Percentiles rank a stretch among this genome's conserved stretches.
Evolutionary conservation across 1,139 yeast genomes (phyloP).

Genomic region (Candida glucosophila): DNA sequence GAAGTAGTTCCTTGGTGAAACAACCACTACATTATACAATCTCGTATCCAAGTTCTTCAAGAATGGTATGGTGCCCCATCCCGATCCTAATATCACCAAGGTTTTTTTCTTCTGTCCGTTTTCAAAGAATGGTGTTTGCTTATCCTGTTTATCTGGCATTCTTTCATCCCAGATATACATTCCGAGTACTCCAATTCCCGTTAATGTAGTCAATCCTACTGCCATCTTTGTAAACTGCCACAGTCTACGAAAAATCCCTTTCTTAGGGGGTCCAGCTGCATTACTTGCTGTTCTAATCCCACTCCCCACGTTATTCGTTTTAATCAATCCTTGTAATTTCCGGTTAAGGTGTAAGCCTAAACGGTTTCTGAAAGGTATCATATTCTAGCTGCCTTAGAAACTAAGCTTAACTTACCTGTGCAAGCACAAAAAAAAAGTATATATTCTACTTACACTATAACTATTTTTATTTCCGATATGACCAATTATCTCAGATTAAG

Average conservation of each 20-base stretch:
- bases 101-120: constrained; percentile 79
- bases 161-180: constrained; percentile 55
- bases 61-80: constrained; percentile 87
- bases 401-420: no score
- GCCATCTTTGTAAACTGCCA: constrained; percentile 24
- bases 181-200: constrained; percentile 39
- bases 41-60: constrained; percentile 81
- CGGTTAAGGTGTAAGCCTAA: constrained; percentile 1
- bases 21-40: constrained; percentile 77
- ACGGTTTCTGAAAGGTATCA: no score
- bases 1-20: constrained; percentile 92
- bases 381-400: no score
- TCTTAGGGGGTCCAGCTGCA: no score
- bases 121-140: constrained; percentile 49
- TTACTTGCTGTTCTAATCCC: constrained; percentile 10
- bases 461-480: no score
- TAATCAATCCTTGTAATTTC: neutral
- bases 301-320: constrained; percentile 4
- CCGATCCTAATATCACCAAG: constrained; percentile 82
- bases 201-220: constrained; percentile 20
- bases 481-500: no score
- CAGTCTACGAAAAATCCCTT: constrained; percentile 6
- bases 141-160: constrained; percentile 47
- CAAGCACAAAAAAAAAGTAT: no score
- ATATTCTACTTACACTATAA: no score